Evolutionary conservation across 2,329 filamentous ascomycete genomes (phyloP), one percentile per base, ranked within the genome.

Genomic region (Tolypocladium sp.): DNA sequence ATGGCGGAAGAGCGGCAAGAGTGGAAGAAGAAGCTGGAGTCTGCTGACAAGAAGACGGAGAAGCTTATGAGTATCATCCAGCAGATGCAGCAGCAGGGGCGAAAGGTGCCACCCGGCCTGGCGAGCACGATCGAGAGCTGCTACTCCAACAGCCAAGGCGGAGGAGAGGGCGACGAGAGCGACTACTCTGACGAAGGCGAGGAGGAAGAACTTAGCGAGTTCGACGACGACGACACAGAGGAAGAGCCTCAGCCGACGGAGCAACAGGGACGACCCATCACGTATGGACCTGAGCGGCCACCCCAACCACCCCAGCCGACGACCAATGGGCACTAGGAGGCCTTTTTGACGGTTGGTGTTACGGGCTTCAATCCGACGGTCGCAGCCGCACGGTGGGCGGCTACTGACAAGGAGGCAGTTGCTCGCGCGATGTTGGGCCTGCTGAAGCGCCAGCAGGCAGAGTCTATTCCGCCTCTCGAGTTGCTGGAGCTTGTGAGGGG

Each of bases 1-100:
- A 96, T 97, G 93, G 94, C 93, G 4, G 92, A 97, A 73, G 93
- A 97, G 73, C 88, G 94, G 58, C 90, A 96, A 64, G 85, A 88
- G 41, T 85, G 91, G 71, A 88, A 87, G 69, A 90, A 89, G 76
- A 92, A 92, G 66, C 67, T 69, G 25, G 71, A 73, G 56, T 63
- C 64, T 0, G 69, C 73, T 6, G 73, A 76, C 57, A 91, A 90
- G 76, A 93, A 94, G 79, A 91, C 92, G 68, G 88, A 91, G 62
- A 95, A 96, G 74, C 85, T 99, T 59, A 93, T 93, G 75, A 92
- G 90, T 71, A 90, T 97, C 68, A 96, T 96, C 75, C 90, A 94
- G 63, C 91, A 92, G 68, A 96, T 97, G 91, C 93, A 97, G 74
- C 90, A 91, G 64, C 92, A 97, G 69, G 92, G 93, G 20, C 87